Evolutionary conservation across 371 early-diverging fungal species (phyloP), one percentile per base, ranked within the genome.

Genomic region (Parasitella parasitica): DNA sequence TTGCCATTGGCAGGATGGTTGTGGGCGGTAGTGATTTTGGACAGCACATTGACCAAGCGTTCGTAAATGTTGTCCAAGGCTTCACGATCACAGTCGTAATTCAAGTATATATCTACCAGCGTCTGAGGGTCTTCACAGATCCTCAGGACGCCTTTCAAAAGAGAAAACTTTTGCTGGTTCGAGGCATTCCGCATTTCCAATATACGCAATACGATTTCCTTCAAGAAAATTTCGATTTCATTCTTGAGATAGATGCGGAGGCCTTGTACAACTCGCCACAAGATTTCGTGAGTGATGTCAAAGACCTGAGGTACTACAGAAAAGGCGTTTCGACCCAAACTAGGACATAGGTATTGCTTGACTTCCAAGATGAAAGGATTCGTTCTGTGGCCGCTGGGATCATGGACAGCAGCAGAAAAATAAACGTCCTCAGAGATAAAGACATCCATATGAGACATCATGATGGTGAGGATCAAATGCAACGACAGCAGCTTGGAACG

Each of bases 81-180:
- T 39, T 69, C 69, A 9, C 75, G 49, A 62, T 81, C 93, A 71
- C 99, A 98, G 74, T 98, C 99, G 70, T 97, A 97, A 76, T 97
- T 97, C 36, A 98, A 81, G 59, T 96, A 98, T 28, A 98, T 83
- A 67, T 98, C 99, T 4, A 98, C 96, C 8, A 97, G 75, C 0
- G 93, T 83, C 37, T 89, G 85, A n/a, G 97, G 94, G 64, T 93
- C 91, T 27, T 83, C 73, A 59, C 95, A 84, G 54, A 81, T 73
- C 37, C 70, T 64, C 9, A 80, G 50, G 2, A 85, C 68, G 22
- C 81, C 70, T 35, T 76, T 82, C 9, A 86, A 50, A 32, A 86
- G 32, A 2, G 79, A 71, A 34, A 77, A 75, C 53, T 81, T 81
- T 61, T 86, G 86, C 35, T 81, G 80, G 18, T 69, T 75, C 0